phyloP scores from a whole-genome alignment of 192 early-diverging fungal species.

The Obelidium mucronatum region DNA sequence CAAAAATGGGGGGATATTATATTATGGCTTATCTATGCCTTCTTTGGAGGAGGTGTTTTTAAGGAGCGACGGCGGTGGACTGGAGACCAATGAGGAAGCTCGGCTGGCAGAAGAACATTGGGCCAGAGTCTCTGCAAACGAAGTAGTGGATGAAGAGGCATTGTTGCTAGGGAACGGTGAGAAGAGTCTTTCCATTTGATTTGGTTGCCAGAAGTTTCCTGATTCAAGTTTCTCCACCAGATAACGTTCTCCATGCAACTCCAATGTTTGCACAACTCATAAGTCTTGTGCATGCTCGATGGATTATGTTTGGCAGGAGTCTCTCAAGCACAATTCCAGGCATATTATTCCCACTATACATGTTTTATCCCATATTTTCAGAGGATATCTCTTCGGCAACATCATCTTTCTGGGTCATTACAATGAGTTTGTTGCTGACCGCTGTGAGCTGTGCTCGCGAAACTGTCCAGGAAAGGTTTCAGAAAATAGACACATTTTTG shows the following conservation, averaged over 20 bases:
- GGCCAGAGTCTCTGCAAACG: conserved; percentile 16
- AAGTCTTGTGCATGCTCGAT: conserved; percentile 8
- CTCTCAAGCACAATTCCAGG: conserved; percentile 17
- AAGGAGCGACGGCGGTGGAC: conserved; percentile 48
- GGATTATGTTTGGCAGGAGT: conserved; percentile 23
- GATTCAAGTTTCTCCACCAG: neutral
- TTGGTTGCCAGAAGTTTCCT: too few species aligned
- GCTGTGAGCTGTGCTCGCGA: conserved; percentile 23
- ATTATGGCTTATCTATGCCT: conserved; percentile 65
- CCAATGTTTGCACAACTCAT: conserved; percentile 14
- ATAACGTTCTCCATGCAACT: conserved; percentile 7
- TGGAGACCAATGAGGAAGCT: conserved; percentile 40
- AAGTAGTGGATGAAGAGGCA: conserved; percentile 32
- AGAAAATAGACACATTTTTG: conserved; percentile 20
- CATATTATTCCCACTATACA: conserved; percentile 27
- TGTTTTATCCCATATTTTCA: conserved; percentile 20
- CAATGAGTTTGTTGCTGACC: conserved; percentile 25
- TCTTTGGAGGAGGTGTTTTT: conserved; percentile 71
- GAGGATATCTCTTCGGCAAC: conserved; percentile 15
- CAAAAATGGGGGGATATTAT: conserved; percentile 43
- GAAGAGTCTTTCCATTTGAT: neutral
- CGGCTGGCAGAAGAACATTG: conserved; percentile 30
- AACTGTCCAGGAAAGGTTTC: conserved; percentile 19
- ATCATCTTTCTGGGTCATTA: conserved; percentile 32
- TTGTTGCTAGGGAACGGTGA: conserved; percentile 28